These are phyloP conservation scores for Talaromyces borbonicus DNA, from an alignment of 495 filamentous ascomycete genomes.

Conservation along the genomic window DNA sequence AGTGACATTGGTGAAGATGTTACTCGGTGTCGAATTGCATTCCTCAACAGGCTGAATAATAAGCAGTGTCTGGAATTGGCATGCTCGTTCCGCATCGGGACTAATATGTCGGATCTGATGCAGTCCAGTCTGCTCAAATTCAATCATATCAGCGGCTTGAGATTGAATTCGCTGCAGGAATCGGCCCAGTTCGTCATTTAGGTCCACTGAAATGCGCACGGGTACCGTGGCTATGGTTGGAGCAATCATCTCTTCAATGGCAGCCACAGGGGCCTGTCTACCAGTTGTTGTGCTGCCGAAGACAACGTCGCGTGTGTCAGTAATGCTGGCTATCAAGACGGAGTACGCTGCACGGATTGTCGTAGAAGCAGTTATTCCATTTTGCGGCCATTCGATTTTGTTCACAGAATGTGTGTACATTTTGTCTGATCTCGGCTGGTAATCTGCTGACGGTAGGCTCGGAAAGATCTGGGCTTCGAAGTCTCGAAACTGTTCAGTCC, in stretches of 20 bases:
- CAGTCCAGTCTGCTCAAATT: slow-evolving; percentile 29
- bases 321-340: slow-evolving; percentile 19
- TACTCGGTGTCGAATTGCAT: slow-evolving; percentile 18
- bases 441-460: slow-evolving; percentile 29
- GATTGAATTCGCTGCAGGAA: not conserved
- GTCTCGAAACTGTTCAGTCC: slow-evolving; percentile 25
- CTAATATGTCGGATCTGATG: slow-evolving; percentile 22
- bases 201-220: slow-evolving; percentile 3
- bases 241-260: slow-evolving; percentile 22
- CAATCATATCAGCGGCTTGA: slow-evolving; percentile 17
- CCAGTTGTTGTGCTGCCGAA: slow-evolving; percentile 25
- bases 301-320: slow-evolving; percentile 19
- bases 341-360: slow-evolving; percentile 27
- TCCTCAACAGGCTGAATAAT: slow-evolving; percentile 6
- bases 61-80: slow-evolving; percentile 22
- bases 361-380: slow-evolving; percentile 19
- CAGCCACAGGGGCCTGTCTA: slow-evolving; percentile 22
- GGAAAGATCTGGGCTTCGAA: slow-evolving; percentile 32
- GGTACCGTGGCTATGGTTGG: slow-evolving; percentile 26
- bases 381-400: not conserved
- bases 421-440: slow-evolving; percentile 20
- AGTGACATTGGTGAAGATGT: not conserved
- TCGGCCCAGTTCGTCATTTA: not conserved
- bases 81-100: slow-evolving; percentile 14
- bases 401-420: not conserved